phyloP scores from a whole-genome alignment of 176 grass and related monocot species.

The Neostapfia colusana region DNA sequence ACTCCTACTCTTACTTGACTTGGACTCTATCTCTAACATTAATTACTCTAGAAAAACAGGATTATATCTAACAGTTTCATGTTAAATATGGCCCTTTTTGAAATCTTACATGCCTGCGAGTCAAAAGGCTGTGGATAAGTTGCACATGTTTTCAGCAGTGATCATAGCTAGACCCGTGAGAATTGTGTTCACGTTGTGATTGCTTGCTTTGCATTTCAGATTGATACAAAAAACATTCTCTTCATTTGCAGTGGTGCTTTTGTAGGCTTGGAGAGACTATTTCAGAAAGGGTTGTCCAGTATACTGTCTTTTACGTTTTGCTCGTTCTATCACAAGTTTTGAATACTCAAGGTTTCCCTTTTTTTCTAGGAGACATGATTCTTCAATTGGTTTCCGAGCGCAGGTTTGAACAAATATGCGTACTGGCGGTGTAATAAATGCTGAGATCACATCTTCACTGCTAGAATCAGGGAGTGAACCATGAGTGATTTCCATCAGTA shows the following conservation, averaged over 20 bases:
- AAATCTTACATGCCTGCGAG: too few species aligned
- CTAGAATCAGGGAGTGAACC: slow-evolving; percentile 61
- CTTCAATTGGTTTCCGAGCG: slow-evolving; percentile 71
- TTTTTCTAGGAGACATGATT: slow-evolving; percentile 59
- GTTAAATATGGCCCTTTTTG: too few species aligned
- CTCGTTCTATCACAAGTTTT: background rate
- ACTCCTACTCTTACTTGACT: too few species aligned
- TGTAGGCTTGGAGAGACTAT: slow-evolving; percentile 76
- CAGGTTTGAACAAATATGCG: slow-evolving; percentile 73
- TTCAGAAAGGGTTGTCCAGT: slow-evolving; percentile 62
- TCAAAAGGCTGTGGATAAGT: too few species aligned
- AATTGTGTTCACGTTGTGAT: too few species aligned
- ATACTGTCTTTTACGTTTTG: slow-evolving; percentile 19
- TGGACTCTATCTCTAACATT: too few species aligned
- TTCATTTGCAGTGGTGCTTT: slow-evolving; percentile 80
- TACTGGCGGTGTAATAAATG: slow-evolving; percentile 51
- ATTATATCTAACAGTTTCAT: too few species aligned
- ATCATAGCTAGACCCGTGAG: too few species aligned
- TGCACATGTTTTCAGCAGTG: too few species aligned
- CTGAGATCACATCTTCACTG: slow-evolving; percentile 58
- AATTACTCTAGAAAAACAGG: too few species aligned
- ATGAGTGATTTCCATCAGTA: background rate
- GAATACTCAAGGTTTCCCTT: background rate
- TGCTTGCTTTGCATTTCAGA: too few species aligned
- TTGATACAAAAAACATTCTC: slow-evolving; percentile 84